Base-by-base conservation (phyloP, 2,329 filamentous ascomycete genomes). In the Ceratocystis variospora region DNA sequence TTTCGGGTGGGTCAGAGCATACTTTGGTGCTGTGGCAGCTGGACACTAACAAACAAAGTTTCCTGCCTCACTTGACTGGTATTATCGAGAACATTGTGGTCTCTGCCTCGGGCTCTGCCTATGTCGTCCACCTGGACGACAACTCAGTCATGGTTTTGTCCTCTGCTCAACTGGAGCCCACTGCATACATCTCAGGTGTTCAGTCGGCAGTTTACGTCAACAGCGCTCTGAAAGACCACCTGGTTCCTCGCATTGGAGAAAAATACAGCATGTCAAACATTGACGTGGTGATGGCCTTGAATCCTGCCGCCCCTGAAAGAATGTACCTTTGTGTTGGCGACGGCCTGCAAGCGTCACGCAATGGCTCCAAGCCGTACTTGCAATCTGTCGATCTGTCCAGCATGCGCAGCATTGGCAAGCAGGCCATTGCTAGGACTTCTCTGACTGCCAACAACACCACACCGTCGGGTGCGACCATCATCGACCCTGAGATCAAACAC, bases 21-120 rank as follows among this genome's bases (percentile, higher is more conserved):
- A 88, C 90, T 22, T 79, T 99, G 53, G 89, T 96, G 7, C 79
- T 96, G 41, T 97, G 92, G 92, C 94, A 99, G 76, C 79, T 96
- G 67, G 89, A 95, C 70, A 96, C 93, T 0, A 86, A 86, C 69
- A 87, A 87, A 73, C 85, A 85, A 72, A 88, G 94, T 72, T 90
- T 87, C 72, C 78, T 99, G 33, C 94, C 94, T n/a, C 91, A 97
- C 80, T 80, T 99, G 67, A 87, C 89, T 28, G 89, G 90, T 5
- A 85, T 86, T 31, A 88, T 99, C 45, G 88, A 94, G 73, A 90
- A 88, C 71, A 83, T 99, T 55, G 86, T 88, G 3, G 83, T 99
- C 44, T 96, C 92, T 17, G 82, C 87, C 0, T 80, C 79, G 19
- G 93, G 94, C 5, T 83, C 89, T 48, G 87, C 88, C 0, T 99